These are phyloP conservation scores for Ophiostoma sp. DNA, from an alignment of 2,329 filamentous ascomycete species.

Conservation along the genomic window DNA sequence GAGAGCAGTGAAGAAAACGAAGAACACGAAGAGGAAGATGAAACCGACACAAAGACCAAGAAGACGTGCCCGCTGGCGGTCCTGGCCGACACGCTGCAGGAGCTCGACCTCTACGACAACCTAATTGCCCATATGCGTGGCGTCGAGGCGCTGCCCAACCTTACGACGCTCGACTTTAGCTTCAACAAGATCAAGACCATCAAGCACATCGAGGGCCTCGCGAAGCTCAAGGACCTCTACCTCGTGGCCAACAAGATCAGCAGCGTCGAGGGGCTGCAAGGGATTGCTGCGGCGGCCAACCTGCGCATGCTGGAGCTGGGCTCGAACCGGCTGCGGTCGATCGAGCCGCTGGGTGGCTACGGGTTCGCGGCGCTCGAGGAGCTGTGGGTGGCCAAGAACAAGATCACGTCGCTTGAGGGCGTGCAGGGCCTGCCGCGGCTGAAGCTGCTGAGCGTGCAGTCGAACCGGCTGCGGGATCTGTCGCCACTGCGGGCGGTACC, in stretches of 20 bases:
- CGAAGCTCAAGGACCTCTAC: slow-evolving; percentile 74
- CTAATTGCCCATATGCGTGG: slow-evolving; percentile 81
- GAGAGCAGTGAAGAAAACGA: not conserved
- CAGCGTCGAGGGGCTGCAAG: slow-evolving; percentile 77
- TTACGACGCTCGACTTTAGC: slow-evolving; percentile 80
- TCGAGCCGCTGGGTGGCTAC: slow-evolving; percentile 67
- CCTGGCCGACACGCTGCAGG: slow-evolving; percentile 63
- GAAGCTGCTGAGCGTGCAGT: slow-evolving; percentile 87
- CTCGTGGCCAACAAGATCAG: slow-evolving; percentile 94
- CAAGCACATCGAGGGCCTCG: slow-evolving; percentile 76
- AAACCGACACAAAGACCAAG: not conserved
- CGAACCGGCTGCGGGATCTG: slow-evolving; percentile 80
- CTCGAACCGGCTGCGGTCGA: slow-evolving; percentile 80
- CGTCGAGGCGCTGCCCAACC: slow-evolving; percentile 68
- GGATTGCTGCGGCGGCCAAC: slow-evolving; percentile 46
- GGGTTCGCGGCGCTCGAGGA: slow-evolving; percentile 85
- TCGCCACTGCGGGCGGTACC: slow-evolving; percentile 58
- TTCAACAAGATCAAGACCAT: slow-evolving; percentile 99
- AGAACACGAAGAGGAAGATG: slow-evolving; percentile 32
- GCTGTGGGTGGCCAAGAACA: slow-evolving; percentile 50
- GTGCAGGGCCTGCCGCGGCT: slow-evolving; percentile 64
- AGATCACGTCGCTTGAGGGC: slow-evolving; percentile 32
- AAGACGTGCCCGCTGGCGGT: slow-evolving; percentile 44
- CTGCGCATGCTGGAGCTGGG: slow-evolving; percentile 83
- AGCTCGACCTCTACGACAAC: slow-evolving; percentile 96